phyloP scores from a whole-genome alignment of 2,329 filamentous ascomycete species.

The Neophaeococcomyces aloes region DNA sequence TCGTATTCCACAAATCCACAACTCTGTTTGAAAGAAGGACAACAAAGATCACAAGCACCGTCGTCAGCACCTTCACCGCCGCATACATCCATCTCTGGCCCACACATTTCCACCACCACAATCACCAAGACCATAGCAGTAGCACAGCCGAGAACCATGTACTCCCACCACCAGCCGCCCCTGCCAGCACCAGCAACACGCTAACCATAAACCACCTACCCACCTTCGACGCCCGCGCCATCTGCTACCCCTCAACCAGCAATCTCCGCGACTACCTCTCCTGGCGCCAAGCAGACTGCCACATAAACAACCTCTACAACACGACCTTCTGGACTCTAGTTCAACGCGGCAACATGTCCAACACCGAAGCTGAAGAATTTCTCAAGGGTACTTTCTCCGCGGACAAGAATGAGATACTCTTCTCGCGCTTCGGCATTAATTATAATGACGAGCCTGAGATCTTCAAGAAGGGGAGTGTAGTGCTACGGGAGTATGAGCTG shows the following conservation, averaged over 20 bases:
- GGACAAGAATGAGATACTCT: slow-evolving; percentile 95
- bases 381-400: slow-evolving; percentile 71
- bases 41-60: slow-evolving; percentile 81
- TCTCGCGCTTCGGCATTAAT: slow-evolving; percentile 79
- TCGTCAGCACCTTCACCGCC: slow-evolving; percentile 86
- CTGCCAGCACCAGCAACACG: not conserved
- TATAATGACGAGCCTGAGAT: slow-evolving; percentile 95
- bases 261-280: slow-evolving; percentile 91
- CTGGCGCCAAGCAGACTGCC: slow-evolving; percentile 94
- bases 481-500: slow-evolving; percentile 75
- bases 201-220: slow-evolving; percentile 42
- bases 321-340: slow-evolving; percentile 92
- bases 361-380: slow-evolving; percentile 67
- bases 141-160: no score
- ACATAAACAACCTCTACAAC: slow-evolving; percentile 98
- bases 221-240: slow-evolving; percentile 84
- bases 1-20: slow-evolving; percentile 76
- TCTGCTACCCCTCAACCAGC: slow-evolving; percentile 71
- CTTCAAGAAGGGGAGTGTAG: slow-evolving; percentile 82
- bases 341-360: slow-evolving; percentile 61
- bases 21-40: slow-evolving; percentile 74
- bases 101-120: slow-evolving; percentile 62
- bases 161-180: no score
- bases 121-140: no score
- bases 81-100: slow-evolving; percentile 80